Evolutionary conservation across 2,329 filamentous ascomycete genomes (phyloP).

Genomic region (Ceratocystis variospora): DNA sequence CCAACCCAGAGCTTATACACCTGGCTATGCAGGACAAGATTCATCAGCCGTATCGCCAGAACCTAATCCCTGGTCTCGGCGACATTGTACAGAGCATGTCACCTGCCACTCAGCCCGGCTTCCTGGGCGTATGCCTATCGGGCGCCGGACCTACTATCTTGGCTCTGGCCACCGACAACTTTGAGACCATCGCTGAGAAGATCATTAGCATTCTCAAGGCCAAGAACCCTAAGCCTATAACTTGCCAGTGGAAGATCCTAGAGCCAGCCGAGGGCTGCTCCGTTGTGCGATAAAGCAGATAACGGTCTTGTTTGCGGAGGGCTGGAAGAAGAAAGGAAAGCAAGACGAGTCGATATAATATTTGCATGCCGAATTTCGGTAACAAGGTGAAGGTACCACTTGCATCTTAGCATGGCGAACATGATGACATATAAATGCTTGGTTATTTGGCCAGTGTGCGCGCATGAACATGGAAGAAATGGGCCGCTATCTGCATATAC

Average conservation of each 20-base stretch:
- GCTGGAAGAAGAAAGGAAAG: neutral
- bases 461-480: neutral
- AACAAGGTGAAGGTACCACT: neutral
- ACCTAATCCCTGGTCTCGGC: slow-evolving; percentile 77
- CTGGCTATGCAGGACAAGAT: slow-evolving; percentile 98
- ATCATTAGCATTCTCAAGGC: slow-evolving; percentile 62
- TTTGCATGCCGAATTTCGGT: neutral
- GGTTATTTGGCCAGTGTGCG: neutral
- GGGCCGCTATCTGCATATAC: neutral
- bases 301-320: neutral
- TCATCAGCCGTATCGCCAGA: slow-evolving; percentile 90
- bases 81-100: slow-evolving; percentile 88
- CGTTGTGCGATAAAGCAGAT: slow-evolving; percentile 29
- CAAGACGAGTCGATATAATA: neutral
- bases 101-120: slow-evolving; percentile 69
- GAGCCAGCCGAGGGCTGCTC: slow-evolving; percentile 67
- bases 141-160: slow-evolving; percentile 92
- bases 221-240: slow-evolving; percentile 40
- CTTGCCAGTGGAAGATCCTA: slow-evolving; percentile 74
- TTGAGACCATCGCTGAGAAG: slow-evolving; percentile 68
- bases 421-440: neutral
- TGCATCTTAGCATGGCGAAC: neutral
- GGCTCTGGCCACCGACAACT: slow-evolving; percentile 79
- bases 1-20: slow-evolving; percentile 86
- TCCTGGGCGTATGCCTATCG: slow-evolving; percentile 87